Evolutionary conservation across 352 stramenopile genomes (phyloP).

Genomic region (Phytophthora agathidicida): DNA sequence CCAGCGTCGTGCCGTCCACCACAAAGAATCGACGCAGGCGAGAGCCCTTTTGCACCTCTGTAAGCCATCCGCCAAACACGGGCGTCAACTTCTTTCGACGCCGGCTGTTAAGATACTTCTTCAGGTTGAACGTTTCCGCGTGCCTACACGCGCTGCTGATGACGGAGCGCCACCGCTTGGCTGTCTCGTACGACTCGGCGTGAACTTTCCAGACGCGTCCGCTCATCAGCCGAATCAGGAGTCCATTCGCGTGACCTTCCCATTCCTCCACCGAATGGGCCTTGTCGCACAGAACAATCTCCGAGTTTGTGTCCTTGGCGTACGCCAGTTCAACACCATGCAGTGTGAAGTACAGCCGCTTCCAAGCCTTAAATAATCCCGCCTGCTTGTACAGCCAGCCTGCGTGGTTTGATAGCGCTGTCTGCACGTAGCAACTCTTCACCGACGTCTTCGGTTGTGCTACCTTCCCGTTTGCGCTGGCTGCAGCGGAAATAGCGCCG

Average conservation of each 20-base stretch:
- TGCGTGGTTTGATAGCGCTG: constrained; percentile 70
- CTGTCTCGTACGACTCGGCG: constrained; percentile 78
- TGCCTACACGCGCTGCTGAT: constrained; percentile 56
- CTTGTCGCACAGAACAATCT: constrained; percentile 63
- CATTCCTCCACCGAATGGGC: constrained; percentile 69
- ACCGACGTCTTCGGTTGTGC: constrained; percentile 46
- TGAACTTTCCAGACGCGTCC: constrained; percentile 73
- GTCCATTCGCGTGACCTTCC: constrained; percentile 69
- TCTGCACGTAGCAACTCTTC: constrained; percentile 83
- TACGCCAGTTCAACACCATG: constrained; percentile 77
- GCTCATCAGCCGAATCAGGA: constrained; percentile 71
- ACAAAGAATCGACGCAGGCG: constrained; percentile 80
- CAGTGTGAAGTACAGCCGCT: constrained; percentile 82
- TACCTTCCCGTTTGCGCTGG: constrained; percentile 56
- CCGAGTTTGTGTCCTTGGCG: constrained; percentile 76
- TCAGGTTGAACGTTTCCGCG: constrained; percentile 62
- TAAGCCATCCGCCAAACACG: constrained; percentile 85
- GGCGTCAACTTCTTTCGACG: constrained; percentile 70
- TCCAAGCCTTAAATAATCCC: constrained; percentile 84
- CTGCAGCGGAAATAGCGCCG: constrained; percentile 63
- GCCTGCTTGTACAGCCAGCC: constrained; percentile 82
- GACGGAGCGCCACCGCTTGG: constrained; percentile 77
- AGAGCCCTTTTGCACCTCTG: constrained; percentile 45
- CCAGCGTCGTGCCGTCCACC: constrained; percentile 68
- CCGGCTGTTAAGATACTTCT: constrained; percentile 70